phyloP scores from a whole-genome alignment of 345 rosid genomes.

The Rhodamnia argentea region DNA sequence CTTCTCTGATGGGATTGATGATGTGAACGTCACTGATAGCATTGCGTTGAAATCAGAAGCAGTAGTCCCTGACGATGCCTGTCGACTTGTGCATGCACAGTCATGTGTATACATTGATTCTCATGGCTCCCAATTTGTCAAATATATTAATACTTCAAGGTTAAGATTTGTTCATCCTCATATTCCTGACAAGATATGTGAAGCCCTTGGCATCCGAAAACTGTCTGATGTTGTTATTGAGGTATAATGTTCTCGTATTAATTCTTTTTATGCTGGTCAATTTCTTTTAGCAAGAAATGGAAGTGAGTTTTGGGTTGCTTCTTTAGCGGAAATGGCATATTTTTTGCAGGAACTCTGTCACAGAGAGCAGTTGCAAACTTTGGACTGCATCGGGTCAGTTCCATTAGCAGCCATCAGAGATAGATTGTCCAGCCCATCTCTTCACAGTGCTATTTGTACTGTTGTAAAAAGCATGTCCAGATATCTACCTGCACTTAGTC shows the following conservation, averaged over 20 bases:
- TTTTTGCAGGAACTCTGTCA: conserved; percentile 56
- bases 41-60: conserved; percentile 43
- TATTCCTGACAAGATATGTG: conserved; percentile 66
- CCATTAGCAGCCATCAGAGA: conserved; percentile 34
- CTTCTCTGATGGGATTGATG: conserved; percentile 39
- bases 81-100: conserved; percentile 79
- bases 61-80: conserved; percentile 82
- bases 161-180: conserved; percentile 77
- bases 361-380: conserved; percentile 34
- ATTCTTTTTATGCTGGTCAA: not conserved
- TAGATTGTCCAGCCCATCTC: conserved; percentile 53
- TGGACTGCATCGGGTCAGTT: conserved; percentile 55
- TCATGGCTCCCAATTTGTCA: conserved; percentile 62
- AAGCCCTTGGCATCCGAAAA: conserved; percentile 59
- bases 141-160: conserved; percentile 60
- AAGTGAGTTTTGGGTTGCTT: not conserved
- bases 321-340: not conserved
- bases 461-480: conserved; percentile 31
- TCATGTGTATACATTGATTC: conserved; percentile 75
- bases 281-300: not conserved
- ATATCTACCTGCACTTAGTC: conserved; percentile 15
- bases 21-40: conserved; percentile 16
- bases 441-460: conserved; percentile 61
- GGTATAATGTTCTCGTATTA: conserved; percentile 26
- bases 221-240: conserved; percentile 82